Evolutionary conservation across 1,284 basidiomycete species (phyloP).

Genomic region (Apiotrichum sp.): DNA sequence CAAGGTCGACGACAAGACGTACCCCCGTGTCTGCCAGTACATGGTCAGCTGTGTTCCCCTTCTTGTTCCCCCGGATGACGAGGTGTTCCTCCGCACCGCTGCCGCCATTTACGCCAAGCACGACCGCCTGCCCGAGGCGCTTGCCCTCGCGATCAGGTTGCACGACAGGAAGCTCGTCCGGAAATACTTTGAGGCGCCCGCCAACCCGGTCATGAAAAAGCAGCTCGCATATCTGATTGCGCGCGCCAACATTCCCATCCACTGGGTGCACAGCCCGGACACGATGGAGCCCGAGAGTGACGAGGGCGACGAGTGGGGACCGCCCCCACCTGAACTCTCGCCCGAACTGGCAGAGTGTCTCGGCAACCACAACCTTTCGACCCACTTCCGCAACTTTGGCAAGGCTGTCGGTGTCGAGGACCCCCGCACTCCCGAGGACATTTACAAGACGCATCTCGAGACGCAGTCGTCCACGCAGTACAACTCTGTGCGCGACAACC

Average conservation of each 20-base stretch:
- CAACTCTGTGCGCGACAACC: conserved; percentile 89
- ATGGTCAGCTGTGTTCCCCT: conserved; percentile 94
- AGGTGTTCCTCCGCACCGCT: conserved; percentile 81
- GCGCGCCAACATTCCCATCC: conserved; percentile 81
- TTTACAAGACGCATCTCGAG: conserved; percentile 96
- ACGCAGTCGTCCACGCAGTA: conserved; percentile 69
- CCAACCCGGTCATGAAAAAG: conserved; percentile 86
- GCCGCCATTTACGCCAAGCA: conserved; percentile 86
- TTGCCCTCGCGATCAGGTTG: conserved; percentile 79
- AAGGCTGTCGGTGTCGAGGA: conserved; percentile 90
- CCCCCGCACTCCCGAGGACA: conserved; percentile 87
- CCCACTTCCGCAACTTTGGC: conserved; percentile 83
- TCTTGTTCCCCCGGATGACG: conserved; percentile 88
- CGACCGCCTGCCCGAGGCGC: conserved; percentile 83
- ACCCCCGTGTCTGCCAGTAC: conserved; percentile 88
- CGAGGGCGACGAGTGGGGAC: conserved; percentile 39
- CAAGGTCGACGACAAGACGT: conserved; percentile 72
- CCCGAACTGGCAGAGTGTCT: conserved; percentile 79
- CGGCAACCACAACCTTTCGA: conserved; percentile 75
- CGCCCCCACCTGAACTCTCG: conserved; percentile 58
- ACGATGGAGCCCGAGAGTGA: conserved; percentile 53
- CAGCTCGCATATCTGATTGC: conserved; percentile 93
- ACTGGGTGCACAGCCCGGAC: conserved; percentile 66
- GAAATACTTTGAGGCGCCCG: conserved; percentile 75
- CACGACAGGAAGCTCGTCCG: conserved; percentile 75